A percentile compares a stretch with the other conserved stretches of the same genome.
Conservation (phyloP, 192 early-diverging fungal species). For the Entomortierella chlamydospora region DNA sequence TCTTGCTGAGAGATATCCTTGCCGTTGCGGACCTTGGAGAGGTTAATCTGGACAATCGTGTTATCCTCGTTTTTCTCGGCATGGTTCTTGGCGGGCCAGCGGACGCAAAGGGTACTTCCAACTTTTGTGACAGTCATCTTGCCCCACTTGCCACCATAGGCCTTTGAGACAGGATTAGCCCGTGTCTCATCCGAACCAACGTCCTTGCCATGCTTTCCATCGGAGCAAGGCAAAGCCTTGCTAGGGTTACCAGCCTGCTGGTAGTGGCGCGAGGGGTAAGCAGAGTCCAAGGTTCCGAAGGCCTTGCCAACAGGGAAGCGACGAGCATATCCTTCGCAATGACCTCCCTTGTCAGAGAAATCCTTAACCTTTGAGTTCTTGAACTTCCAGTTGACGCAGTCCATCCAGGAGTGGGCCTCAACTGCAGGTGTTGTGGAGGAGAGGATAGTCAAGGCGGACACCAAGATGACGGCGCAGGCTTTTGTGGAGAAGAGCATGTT, state of each 20-base stretch:
- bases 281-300: slow-evolving; percentile 29
- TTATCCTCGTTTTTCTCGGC: slow-evolving; percentile 45
- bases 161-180: slow-evolving; percentile 1
- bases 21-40: slow-evolving; percentile 24
- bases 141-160: slow-evolving; percentile 42
- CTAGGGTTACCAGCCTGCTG: slow-evolving; percentile 44
- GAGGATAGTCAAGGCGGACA: slow-evolving; percentile 33
- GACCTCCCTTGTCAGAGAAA: slow-evolving; percentile 27
- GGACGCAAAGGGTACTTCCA: slow-evolving; percentile 40
- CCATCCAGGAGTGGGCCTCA: slow-evolving; percentile 51
- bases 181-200: slow-evolving; percentile 37
- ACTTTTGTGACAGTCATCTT: slow-evolving; percentile 17
- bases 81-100: slow-evolving; percentile 56
- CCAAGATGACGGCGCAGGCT: slow-evolving; percentile 24
- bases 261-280: slow-evolving; percentile 42
- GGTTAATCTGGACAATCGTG: slow-evolving; percentile 42
- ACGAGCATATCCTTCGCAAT: slow-evolving; percentile 33
- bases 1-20: slow-evolving; percentile 13
- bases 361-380: slow-evolving; percentile 21
- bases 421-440: slow-evolving; percentile 11
- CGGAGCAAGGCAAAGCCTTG: slow-evolving; percentile 37
- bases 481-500: slow-evolving; percentile 20
- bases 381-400: slow-evolving; percentile 46
- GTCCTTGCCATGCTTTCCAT: slow-evolving; percentile 22
- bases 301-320: slow-evolving; percentile 18